Evolutionary conservation across 768 basidiomycete genomes (phyloP), one percentile per base, ranked within the genome.

Genomic region (Termitomyces titanicus): DNA sequence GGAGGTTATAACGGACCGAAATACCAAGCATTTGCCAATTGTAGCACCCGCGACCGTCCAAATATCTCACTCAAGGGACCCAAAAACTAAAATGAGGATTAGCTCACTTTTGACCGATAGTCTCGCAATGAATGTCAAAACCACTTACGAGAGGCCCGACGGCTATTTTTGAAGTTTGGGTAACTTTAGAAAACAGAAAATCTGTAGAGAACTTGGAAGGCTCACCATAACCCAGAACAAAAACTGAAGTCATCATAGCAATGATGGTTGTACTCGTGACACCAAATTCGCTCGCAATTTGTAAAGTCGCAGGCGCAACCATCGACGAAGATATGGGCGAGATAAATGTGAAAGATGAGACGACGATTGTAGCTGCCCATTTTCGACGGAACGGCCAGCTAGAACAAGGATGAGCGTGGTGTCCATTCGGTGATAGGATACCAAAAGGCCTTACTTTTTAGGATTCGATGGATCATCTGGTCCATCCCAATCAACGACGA

Each of bases 21-120:
- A 62, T 79, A 89, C 67, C 83, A 84, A 3, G 86, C n/a, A 66
- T 89, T 90, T 1, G 87, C 67, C 0, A 75, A 45, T 61, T 87
- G 88, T 0, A 90, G 61, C 0, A 89, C 82, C 2, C 73, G 68
- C 0, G 83, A 79, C 18, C 88, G 79, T 2, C 89, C 89, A 57
- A 74, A 90, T 10, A 91, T 75, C 66, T 92, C 90, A 58, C 82
- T 84, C 22, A 90, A 61, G 0, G 89, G 90, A 0, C 84, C 87
- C 24, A 80, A 51, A 39, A 79, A 55, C 77, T 77, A 29, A 29
- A 40, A n/a, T 5, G 9, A 29, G 29, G 3, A 29, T 29, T 29
- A 29, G n/a, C n/a, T 29, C 29, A 17, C 9, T 13, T 17, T 51
- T 15, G 42, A 12, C 31, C 29, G 37, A 3, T 40, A 10, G 3